Evolutionary conservation across 208 protist species (phyloP).

Genomic region (Leishmania arabica): DNA sequence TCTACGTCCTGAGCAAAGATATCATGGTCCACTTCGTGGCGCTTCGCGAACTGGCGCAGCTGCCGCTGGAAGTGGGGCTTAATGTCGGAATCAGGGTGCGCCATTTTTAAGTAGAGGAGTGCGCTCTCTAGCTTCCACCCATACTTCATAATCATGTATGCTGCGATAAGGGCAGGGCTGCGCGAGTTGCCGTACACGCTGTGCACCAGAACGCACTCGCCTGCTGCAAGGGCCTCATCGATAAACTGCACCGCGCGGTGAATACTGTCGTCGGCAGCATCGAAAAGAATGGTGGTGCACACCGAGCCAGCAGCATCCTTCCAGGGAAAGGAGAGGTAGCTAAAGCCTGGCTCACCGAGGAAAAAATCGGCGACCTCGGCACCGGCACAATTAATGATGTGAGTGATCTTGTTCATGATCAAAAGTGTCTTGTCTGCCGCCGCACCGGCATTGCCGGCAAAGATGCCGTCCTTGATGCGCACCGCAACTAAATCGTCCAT

Average conservation of each 20-base stretch:
- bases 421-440: conserved; percentile 90
- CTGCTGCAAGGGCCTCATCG: conserved; percentile 76
- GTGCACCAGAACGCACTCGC: conserved; percentile 92
- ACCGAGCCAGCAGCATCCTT: conserved; percentile 76
- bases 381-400: conserved; percentile 93
- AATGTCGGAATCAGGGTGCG: conserved; percentile 89
- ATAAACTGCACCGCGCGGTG: conserved; percentile 79
- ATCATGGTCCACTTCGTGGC: conserved; percentile 76
- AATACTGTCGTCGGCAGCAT: conserved; percentile 84
- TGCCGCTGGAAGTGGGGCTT: conserved; percentile 92
- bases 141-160: conserved; percentile 93
- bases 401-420: conserved; percentile 92
- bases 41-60: conserved; percentile 86
- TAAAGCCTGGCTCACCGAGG: conserved; percentile 64
- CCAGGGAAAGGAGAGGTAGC: conserved; percentile 93
- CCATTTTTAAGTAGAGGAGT: conserved; percentile 81
- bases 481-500: conserved; percentile 83
- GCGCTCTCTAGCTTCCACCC: conserved; percentile 91
- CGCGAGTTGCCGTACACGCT: conserved; percentile 83
- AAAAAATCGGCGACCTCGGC: conserved; percentile 86
- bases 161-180: conserved; percentile 79
- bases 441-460: conserved; percentile 85
- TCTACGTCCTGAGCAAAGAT: conserved; percentile 86
- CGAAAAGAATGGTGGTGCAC: conserved; percentile 85
- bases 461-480: conserved; percentile 93